These are phyloP conservation scores for Fusarium dimerum DNA, from an alignment of 2,329 filamentous ascomycete genomes.

Conservation along the genomic window DNA sequence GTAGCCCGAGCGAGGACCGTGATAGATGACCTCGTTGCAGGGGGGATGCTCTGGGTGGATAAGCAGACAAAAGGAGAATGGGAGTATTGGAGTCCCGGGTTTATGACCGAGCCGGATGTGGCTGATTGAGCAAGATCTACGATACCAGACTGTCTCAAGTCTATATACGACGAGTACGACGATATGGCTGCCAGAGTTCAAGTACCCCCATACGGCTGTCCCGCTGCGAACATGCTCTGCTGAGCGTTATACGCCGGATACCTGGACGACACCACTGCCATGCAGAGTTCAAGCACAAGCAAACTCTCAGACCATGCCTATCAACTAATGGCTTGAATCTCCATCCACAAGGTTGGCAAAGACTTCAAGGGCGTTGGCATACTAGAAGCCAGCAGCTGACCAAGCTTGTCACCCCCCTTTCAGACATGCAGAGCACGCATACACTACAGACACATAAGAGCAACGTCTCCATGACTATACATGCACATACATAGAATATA, in stretches of 20 bases:
- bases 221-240: no score
- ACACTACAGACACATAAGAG: no score
- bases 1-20: constrained; percentile 82
- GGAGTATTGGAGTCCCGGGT: constrained; percentile 90
- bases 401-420: not conserved
- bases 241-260: no score
- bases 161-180: not conserved
- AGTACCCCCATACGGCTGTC: no score
- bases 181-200: not conserved
- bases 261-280: no score
- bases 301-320: not conserved
- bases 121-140: constrained; percentile 10
- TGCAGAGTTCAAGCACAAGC: not conserved
- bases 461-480: no score
- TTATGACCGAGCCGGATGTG: constrained; percentile 55
- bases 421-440: not conserved
- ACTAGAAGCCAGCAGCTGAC: no score
- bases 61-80: constrained; percentile 74
- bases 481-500: not conserved
- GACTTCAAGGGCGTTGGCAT: no score
- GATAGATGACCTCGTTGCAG: constrained; percentile 83
- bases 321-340: no score
- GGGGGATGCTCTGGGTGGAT: constrained; percentile 94
- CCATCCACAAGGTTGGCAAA: not conserved
- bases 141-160: not conserved